Evolutionary conservation across 2,329 filamentous ascomycete genomes (phyloP), one percentile per base, ranked within the genome.

Genomic region (Aspergillus sp.): DNA sequence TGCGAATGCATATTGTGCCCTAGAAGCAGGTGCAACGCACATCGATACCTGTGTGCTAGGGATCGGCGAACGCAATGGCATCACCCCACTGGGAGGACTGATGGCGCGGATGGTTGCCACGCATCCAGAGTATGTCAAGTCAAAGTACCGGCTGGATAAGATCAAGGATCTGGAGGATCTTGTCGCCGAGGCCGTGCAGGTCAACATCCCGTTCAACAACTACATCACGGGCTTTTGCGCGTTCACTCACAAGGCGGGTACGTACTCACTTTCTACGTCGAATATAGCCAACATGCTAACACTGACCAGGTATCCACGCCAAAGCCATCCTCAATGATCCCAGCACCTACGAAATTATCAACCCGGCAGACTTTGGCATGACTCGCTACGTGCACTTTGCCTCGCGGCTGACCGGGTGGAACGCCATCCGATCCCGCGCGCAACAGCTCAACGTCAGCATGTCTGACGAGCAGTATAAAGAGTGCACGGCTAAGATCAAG

Each of bases 401-500:
- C 4, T 89, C 85, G 40, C 81, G 91, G 57, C 73, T 96, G 63
- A 96, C 91, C 3, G 91, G 91, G 65, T 96, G 91, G 92, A 97
- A 97, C 70, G 91, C 92, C 44, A 91, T 97, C 80, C 96, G 96
- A 84, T 88, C 85, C 50, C 85, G 92, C 76, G 88, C 88, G 19
- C 85, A 88, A 65, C 91, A 96, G 76, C 84, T 96, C 52, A 88
- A 89, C 59, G 79, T 96, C 45, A 75, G 80, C 50, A 87, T 91
- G 86, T 89, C 85, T 7, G 88, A 92, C 64, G 82, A 81, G 7
- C 84, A 91, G 71, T 83, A 86, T 79, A 91, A 93, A 82, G 78
- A 85, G 67, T 81, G 86, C 68, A 94, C 90, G 13, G 81, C 84
- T 70, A 95, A 95, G 86, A 94, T 96, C 81, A 96, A 97, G 88